Evolutionary conservation across 352 stramenopile genomes (phyloP), one percentile per base, ranked within the genome.

Genomic region (Blastocystis sp.): DNA sequence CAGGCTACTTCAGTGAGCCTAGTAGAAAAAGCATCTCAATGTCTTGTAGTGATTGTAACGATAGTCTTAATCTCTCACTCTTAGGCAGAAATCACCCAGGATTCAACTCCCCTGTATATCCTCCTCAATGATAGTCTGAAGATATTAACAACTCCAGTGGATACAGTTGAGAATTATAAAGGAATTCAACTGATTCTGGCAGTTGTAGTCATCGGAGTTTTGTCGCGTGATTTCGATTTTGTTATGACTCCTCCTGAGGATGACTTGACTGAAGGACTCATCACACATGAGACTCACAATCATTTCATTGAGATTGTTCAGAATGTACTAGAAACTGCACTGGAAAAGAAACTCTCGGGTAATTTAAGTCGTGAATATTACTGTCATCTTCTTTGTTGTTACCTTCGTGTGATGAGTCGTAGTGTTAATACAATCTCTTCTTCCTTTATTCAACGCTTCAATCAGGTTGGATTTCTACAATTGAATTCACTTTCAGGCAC

Each of bases 1-100:
- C 69, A 81, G 4, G 69, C 69, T n/a, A 81, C 42, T 24, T 42
- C 69, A 15, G 44, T 81, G n/a, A 81, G 69, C 60, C 69, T 81
- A 4, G 69, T 81, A 15, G 69, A 81, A 44, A 81, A 81, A 24
- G 69, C 69, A 5, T 30, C 44, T 22, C 44, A 81, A 37, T 59
- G 69, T 37, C 4, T 59, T 1, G 69, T 81, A 54, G 42, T 81
- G 3, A 42, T 81, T n/a, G 69, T 81, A 59, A 19, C 44, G n/a
- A 64, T 22, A 4, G 30, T 58, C 24, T 19, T 79, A 27, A 24
- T 64, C 15, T 42, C 56, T 19, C 13, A 30, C 27, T 30, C 48
- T 40, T 37, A 62, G 24, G 24, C 22, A 3, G 22, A 60, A 9
- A 54, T 59, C 13, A 24, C 53, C 5, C 35, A 60, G 19, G 69